Conservation (phyloP, 2,329 filamentous ascomycete species). For the Aspergillus caelatus region DNA sequence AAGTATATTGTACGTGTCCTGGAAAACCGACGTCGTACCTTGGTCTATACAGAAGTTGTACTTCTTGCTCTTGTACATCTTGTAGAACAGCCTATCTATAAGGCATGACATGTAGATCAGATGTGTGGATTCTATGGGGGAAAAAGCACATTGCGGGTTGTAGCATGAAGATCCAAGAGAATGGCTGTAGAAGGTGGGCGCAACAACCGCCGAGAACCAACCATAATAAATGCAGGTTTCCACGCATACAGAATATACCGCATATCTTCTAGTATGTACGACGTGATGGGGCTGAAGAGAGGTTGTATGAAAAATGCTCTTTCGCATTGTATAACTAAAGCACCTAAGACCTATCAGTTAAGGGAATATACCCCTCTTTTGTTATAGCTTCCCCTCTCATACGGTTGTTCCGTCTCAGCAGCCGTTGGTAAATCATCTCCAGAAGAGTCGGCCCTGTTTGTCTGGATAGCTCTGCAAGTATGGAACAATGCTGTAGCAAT, state of each 20-base stretch:
- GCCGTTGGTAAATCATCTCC: background rate
- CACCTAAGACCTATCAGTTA: background rate
- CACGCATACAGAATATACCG: background rate
- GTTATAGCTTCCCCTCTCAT: background rate
- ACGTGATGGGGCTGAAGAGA: background rate
- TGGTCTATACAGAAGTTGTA: too few species aligned
- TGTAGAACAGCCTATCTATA: background rate
- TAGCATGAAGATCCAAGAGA: background rate
- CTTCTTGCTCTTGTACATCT: too few species aligned
- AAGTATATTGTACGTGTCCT: too few species aligned
- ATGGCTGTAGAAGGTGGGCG: background rate
- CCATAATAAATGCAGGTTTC: background rate
- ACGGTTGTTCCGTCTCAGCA: background rate
- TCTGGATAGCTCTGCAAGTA: background rate
- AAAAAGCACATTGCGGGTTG: background rate
- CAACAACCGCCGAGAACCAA: background rate
- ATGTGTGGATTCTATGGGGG: too few species aligned
- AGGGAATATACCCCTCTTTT: background rate
- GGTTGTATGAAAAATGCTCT: background rate
- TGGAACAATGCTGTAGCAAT: slow-evolving; percentile 7
- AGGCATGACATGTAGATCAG: background rate
- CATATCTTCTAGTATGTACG: background rate
- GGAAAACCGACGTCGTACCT: too few species aligned
- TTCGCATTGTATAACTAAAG: background rate
- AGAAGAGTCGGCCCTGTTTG: background rate